phyloP scores from a whole-genome alignment of 352 stramenopile genomes.

The Globisporangium viniferum region DNA sequence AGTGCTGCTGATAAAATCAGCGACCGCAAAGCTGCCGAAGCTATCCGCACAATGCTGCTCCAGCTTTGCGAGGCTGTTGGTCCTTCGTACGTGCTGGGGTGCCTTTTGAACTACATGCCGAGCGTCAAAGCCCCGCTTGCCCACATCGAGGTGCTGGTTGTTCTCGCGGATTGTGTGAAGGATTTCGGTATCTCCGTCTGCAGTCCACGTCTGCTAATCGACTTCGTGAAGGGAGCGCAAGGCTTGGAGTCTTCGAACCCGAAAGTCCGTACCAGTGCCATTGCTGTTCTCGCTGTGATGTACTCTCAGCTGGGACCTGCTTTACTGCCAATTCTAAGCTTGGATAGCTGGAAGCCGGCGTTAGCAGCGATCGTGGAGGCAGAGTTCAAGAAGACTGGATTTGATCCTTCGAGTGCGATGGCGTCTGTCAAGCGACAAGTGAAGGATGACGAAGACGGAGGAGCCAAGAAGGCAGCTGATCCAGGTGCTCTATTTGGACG shows the following conservation, averaged over 20 bases:
- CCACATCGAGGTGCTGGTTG: constrained; percentile 64
- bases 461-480: constrained; percentile 32
- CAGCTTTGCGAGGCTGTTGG: constrained; percentile 73
- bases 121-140: constrained; percentile 78
- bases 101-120: constrained; percentile 71
- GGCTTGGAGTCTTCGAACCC: constrained; percentile 79
- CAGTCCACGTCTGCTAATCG: constrained; percentile 66
- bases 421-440: constrained; percentile 62
- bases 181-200: constrained; percentile 78
- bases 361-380: constrained; percentile 69
- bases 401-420: constrained; percentile 55
- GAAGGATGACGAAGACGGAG: constrained; percentile 58
- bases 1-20: constrained; percentile 79
- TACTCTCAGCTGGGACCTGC: constrained; percentile 82
- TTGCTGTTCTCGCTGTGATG: constrained; percentile 67
- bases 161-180: constrained; percentile 63
- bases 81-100: constrained; percentile 72
- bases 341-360: constrained; percentile 84
- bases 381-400: constrained; percentile 83
- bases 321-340: constrained; percentile 70
- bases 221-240: constrained; percentile 68
- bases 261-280: constrained; percentile 70
- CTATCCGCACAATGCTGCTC: constrained; percentile 68
- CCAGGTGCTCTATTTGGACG: constrained; percentile 64
- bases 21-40: constrained; percentile 74